Base-by-base conservation (phyloP, 257 asterid genomes). In the Sherardia arvensis region DNA sequence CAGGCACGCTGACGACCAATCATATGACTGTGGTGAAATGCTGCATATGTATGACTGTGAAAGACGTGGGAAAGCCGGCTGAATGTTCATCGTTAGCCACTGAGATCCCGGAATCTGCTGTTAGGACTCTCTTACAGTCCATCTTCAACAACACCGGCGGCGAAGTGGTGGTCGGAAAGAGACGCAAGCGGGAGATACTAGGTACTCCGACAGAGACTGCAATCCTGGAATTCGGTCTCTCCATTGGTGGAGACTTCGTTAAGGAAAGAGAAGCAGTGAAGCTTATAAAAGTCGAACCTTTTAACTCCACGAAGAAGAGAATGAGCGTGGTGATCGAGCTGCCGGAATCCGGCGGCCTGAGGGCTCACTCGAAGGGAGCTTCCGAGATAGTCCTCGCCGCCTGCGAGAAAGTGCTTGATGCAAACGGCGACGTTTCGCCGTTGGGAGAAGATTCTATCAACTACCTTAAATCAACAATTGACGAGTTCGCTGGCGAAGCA, bases 141-240 rank as follows among this genome's bases (percentile, higher is more conserved):
- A 86, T 91, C 53, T 91, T 88, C 76, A 84, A 81, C 57, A 88
- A 91, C 74, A 86, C 98, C 0, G 92, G 92, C 11, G 96, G 96
- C 15, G 96, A 91, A 71, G 95, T 91, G 0, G 98, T 91, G 64
- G 73, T 83, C 3, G 82, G 81, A 62, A 80, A 73, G 55, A 66
- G 69, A 0, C 92, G 94, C 15, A 83, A 82, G 61, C 75, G 77
- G 6, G 83, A 86, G 73, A 84, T 88, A 54, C 78, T 91, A 53
- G 98, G 98, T 54, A 86, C 95, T 0, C 98, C 98, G 20, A 91
- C 98, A 0, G 98, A 91, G 71, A 79, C 96, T 1, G 96, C 98
- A 4, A 80, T 91, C 21, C 70, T 88, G 47, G 92, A 88, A 77
- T 85, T 88, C 12, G 98, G 94, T 7, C 65, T 91, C 43, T 71